These are phyloP conservation scores for Boechera stricta DNA, from an alignment of 345 rosid genomes.

Conservation along the genomic window DNA sequence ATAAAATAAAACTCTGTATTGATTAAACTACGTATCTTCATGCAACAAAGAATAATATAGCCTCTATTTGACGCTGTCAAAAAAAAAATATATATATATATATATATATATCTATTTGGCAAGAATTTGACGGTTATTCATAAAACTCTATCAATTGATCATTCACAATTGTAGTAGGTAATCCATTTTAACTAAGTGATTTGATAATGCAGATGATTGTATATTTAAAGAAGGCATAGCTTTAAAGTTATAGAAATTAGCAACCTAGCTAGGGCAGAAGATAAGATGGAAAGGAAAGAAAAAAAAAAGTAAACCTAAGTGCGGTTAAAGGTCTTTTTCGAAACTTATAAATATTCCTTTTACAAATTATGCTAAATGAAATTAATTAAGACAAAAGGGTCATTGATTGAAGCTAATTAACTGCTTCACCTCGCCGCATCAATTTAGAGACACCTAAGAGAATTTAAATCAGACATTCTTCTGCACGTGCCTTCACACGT, in stretches of 20 bases:
- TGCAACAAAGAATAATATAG: background rate
- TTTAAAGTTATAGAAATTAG: slow-evolving; percentile 11
- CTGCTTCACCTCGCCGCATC: slow-evolving; percentile 43
- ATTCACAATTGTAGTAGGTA: background rate
- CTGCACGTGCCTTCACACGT: slow-evolving; percentile 35
- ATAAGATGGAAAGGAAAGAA: background rate
- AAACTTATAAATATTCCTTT: background rate
- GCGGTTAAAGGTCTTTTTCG: slow-evolving; percentile 11
- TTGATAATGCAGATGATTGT: slow-evolving; percentile 13
- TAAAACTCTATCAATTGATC: background rate
- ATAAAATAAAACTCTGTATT: background rate
- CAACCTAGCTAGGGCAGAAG: slow-evolving; percentile 31
- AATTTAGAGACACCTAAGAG: slow-evolving; percentile 29
- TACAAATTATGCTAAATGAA: background rate
- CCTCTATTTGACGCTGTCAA: background rate
- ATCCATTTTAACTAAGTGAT: slow-evolving; percentile 12
- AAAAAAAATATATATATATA: too few relatives aligned
- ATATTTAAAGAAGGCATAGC: slow-evolving; percentile 20
- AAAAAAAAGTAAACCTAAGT: background rate
- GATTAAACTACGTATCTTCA: too few relatives aligned
- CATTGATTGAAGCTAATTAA: slow-evolving; percentile 14
- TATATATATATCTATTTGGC: background rate
- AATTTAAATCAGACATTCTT: slow-evolving; percentile 22
- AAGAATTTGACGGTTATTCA: slow-evolving; percentile 4
- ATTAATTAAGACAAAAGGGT: slow-evolving; percentile 13